Conservation (phyloP, 2,329 filamentous ascomycete genomes). For the Cercospora zeae-maydis region DNA sequence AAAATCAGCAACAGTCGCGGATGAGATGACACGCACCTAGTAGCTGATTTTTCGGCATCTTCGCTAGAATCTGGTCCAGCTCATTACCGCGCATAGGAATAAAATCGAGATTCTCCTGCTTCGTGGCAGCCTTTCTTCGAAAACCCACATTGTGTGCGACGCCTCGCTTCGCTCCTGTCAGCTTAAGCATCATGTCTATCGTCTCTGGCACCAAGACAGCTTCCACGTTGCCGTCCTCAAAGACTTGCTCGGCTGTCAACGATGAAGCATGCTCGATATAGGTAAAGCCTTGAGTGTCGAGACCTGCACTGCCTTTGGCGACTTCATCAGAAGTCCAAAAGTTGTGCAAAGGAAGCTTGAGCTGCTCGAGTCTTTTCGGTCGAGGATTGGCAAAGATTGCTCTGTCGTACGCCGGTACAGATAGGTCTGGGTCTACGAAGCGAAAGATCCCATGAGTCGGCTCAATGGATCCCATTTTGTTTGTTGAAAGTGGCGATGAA, state of each 20-base stretch:
- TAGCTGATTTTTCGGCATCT: constrained; percentile 15
- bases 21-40: constrained; percentile 11
- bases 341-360: constrained; percentile 16
- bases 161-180: constrained; percentile 20
- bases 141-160: constrained; percentile 17
- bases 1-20: background rate
- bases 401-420: constrained; percentile 14
- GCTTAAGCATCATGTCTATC: constrained; percentile 14
- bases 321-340: constrained; percentile 16
- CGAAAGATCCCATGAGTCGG: constrained; percentile 10
- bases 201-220: constrained; percentile 16
- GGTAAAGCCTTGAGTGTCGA: constrained; percentile 22
- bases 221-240: constrained; percentile 18
- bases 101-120: constrained; percentile 14
- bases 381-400: constrained; percentile 19
- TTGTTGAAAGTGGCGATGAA: background rate
- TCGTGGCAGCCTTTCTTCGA: constrained; percentile 9
- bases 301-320: constrained; percentile 11
- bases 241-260: constrained; percentile 10
- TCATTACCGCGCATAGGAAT: constrained; percentile 8
- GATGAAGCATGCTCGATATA: constrained; percentile 15
- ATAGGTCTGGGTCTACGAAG: constrained; percentile 22
- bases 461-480: background rate
- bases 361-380: constrained; percentile 11
- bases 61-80: constrained; percentile 12